These are phyloP conservation scores for Lactifluus piperatus DNA, from an alignment of 768 basidiomycete genomes.

Conservation along the genomic window DNA sequence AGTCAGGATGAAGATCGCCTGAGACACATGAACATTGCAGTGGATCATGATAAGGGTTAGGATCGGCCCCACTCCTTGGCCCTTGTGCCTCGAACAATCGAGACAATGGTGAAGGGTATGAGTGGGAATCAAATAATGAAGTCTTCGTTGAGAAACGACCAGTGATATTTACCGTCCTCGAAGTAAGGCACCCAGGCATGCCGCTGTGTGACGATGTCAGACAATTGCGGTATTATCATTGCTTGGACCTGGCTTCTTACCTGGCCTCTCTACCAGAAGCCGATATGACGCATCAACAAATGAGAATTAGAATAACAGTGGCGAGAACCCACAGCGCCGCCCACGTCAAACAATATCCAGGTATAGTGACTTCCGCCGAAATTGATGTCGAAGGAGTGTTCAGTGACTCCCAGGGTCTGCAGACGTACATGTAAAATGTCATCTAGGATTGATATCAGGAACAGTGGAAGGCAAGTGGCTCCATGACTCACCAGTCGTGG, in stretches of 20 bases:
- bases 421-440: constrained; percentile 74
- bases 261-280: constrained; percentile 17
- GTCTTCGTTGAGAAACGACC: constrained; percentile 14
- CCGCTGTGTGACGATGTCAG: constrained; percentile 34
- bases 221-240: neutral
- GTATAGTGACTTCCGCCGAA: constrained; percentile 54
- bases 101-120: constrained; percentile 23
- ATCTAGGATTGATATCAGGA: constrained; percentile 32
- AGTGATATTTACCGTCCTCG: constrained; percentile 43
- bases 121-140: constrained; percentile 65
- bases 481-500: constrained; percentile 47
- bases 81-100: neutral
- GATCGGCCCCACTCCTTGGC: neutral
- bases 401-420: constrained; percentile 72
- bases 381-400: constrained; percentile 63
- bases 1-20: neutral
- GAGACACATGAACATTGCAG: neutral
- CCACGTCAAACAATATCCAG: constrained; percentile 80
- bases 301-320: neutral
- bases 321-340: constrained; percentile 55
- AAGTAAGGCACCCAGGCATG: constrained; percentile 82
- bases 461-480: neutral
- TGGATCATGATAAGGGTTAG: neutral
- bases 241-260: constrained; percentile 1
- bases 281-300: constrained; percentile 11